Percentiles rank a stretch among this genome's conserved stretches.
These are phyloP conservation scores for Morella rubra DNA, from an alignment of 306 rosid genomes.

Conservation along the genomic window DNA sequence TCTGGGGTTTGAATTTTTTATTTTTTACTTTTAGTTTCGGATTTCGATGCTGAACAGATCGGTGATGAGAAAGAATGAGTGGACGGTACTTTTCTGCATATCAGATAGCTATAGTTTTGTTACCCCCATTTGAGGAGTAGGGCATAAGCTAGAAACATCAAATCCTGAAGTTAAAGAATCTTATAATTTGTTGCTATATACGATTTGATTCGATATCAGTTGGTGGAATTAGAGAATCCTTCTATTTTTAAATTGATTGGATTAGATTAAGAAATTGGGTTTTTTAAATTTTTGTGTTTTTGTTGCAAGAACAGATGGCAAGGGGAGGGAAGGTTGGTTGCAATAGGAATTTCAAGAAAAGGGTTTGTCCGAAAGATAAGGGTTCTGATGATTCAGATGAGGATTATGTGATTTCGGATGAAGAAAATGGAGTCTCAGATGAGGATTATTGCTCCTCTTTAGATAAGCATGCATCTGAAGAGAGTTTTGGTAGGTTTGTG, in stretches of 20 bases:
- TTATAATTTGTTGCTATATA: background rate
- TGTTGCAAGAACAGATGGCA: constrained; percentile 68
- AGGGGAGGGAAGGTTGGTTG: constrained; percentile 74
- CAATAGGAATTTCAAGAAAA: constrained; percentile 41
- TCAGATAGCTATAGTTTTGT: constrained; percentile 15
- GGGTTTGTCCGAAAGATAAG: constrained; percentile 47
- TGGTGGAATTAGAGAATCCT: constrained; percentile 13
- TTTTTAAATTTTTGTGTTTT: constrained; percentile 14
- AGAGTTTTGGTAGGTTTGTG: constrained; percentile 43
- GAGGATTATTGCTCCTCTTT: constrained; percentile 57
- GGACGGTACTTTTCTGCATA: constrained; percentile 21
- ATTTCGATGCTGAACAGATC: constrained; percentile 44
- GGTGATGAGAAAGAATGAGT: constrained; percentile 30
- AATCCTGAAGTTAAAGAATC: constrained; percentile 1
- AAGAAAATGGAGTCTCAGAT: constrained; percentile 59
- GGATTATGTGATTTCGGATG: constrained; percentile 83
- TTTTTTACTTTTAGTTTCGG: background rate
- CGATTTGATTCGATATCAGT: constrained; percentile 14
- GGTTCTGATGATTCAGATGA: constrained; percentile 90
- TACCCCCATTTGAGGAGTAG: background rate
- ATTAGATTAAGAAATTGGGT: constrained; percentile 25
- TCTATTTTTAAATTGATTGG: constrained; percentile 18
- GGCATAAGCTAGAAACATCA: constrained; percentile 10
- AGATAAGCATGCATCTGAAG: constrained; percentile 70
- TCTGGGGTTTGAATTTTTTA: constrained; percentile 19